These are phyloP conservation scores for Amphichorda felina DNA, from an alignment of 2,329 filamentous ascomycete genomes.

Conservation along the genomic window DNA sequence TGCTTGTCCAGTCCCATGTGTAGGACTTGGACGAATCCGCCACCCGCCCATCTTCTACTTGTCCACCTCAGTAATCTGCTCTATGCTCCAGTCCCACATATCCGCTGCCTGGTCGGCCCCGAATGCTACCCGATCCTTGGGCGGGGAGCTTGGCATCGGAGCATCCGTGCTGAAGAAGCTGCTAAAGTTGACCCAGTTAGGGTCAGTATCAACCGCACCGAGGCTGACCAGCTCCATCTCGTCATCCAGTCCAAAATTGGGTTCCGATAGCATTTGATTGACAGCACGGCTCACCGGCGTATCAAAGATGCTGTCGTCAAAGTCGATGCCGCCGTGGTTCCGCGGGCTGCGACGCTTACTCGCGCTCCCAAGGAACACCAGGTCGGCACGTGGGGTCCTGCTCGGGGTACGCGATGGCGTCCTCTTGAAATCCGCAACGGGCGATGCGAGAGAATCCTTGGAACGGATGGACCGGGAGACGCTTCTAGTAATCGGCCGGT, in stretches of 20 bases:
- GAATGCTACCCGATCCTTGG: slow-evolving; percentile 8
- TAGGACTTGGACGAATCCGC: too few relatives aligned
- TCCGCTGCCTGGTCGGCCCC: neutral
- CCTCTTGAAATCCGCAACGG: slow-evolving; percentile 21
- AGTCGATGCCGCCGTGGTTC: slow-evolving; percentile 13
- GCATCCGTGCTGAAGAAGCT: slow-evolving; percentile 34
- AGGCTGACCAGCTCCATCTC: slow-evolving; percentile 28
- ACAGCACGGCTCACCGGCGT: slow-evolving; percentile 53
- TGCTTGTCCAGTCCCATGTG: too few relatives aligned
- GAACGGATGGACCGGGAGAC: slow-evolving; percentile 45
- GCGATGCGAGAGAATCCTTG: slow-evolving; percentile 29
- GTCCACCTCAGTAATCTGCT: too few relatives aligned
- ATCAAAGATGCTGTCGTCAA: slow-evolving; percentile 24
- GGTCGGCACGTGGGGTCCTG: slow-evolving; percentile 22
- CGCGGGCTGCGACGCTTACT: slow-evolving; percentile 31
- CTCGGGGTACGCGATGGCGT: slow-evolving; percentile 37
- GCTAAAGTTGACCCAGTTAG: slow-evolving; percentile 2
- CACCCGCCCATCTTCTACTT: too few relatives aligned
- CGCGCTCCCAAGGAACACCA: slow-evolving; percentile 7
- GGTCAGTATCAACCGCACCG: slow-evolving; percentile 4
- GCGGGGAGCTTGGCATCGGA: slow-evolving; percentile 35
- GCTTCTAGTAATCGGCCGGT: slow-evolving; percentile 49
- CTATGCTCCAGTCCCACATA: too few relatives aligned
- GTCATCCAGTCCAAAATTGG: slow-evolving; percentile 24
- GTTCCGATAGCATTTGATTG: slow-evolving; percentile 48